Conservation (phyloP, 257 asterid genomes). For the Hygrophila difformis region DNA sequence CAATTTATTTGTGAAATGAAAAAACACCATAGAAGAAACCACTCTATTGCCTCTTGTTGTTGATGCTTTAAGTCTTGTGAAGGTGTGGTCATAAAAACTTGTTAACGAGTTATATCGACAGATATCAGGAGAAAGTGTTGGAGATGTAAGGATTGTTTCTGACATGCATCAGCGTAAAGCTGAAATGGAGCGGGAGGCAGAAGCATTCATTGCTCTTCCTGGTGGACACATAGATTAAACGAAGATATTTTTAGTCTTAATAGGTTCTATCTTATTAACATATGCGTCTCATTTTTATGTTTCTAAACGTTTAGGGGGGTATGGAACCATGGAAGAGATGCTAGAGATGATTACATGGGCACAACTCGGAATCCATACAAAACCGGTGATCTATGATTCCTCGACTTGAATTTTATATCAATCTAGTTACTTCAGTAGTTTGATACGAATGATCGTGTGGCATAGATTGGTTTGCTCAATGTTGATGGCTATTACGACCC, state of each 20-base stretch:
- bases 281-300: slow-evolving; percentile 9
- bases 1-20: too few relatives aligned
- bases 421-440: too few relatives aligned
- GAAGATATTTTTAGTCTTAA: not conserved
- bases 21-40: too few relatives aligned
- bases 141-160: slow-evolving; percentile 81
- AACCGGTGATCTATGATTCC: slow-evolving; percentile 51
- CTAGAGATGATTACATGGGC: slow-evolving; percentile 99
- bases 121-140: slow-evolving; percentile 94
- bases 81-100: too few relatives aligned
- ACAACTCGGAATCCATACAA: slow-evolving; percentile 91
- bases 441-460: slow-evolving; percentile 11
- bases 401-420: not conserved
- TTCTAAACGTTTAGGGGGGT: slow-evolving; percentile 73
- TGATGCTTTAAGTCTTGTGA: not conserved
- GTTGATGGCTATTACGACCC: slow-evolving; percentile 91
- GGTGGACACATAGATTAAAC: slow-evolving; percentile 31
- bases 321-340: slow-evolving; percentile 95
- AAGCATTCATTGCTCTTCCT: slow-evolving; percentile 96
- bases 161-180: slow-evolving; percentile 99
- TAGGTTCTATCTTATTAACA: too few relatives aligned
- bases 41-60: not conserved
- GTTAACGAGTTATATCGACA: slow-evolving; percentile 14
- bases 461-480: slow-evolving; percentile 90
- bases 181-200: slow-evolving; percentile 85